Base-by-base conservation (phyloP, 257 asterid genomes). In the Nicotiana obtusifolia region DNA sequence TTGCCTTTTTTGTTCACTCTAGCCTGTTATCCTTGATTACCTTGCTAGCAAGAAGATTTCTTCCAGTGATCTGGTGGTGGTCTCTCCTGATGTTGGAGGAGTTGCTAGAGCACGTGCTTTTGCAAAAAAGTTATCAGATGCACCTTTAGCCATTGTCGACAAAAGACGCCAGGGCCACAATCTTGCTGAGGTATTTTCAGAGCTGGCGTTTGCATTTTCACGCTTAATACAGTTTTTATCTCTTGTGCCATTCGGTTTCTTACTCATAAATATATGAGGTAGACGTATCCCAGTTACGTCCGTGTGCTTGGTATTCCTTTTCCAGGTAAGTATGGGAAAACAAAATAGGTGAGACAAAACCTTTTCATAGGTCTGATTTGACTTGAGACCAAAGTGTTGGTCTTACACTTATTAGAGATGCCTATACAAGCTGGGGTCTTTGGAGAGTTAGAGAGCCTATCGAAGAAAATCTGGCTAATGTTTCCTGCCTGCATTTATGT, bases 41-140 rank as follows among this genome's bases (percentile, higher is more conserved):
- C 97, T 94, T 82, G 98, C 98, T 61, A 94, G 97, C 94, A 94
- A 94, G 90, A 91, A 86, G 87, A 90, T 92, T 83, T 81, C 85
- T 82, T 88, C 97, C 47, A 84, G 82, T 85, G 98, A 92, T 86
- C 86, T 94, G 87, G 98, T 94, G 17, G 98, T 94, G 88, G 98
- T 94, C 86, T 94, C 98, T 69, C 98, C 98, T 65, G 98, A 94
- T 87, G 98, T 94, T 82, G 98, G 98, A 82, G 98, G 97, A 52
- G 98, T 94, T 86, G 98, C 98, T 80, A 87, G 98, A 86, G 98
- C 98, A 71, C 90, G 98, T 77, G 92, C 97, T 84, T 94, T 94
- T 84, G 98, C 98, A 7, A 94, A 94, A 87, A 90, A 92, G 87
- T 84, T 94, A 83, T 91, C 97, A 82, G 98, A 93, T 84, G 97